Percentiles rank a stretch among this genome's conserved stretches.
These are phyloP conservation scores for Lepidopterella palustris DNA, from an alignment of 495 filamentous ascomycete genomes.

Conservation along the genomic window DNA sequence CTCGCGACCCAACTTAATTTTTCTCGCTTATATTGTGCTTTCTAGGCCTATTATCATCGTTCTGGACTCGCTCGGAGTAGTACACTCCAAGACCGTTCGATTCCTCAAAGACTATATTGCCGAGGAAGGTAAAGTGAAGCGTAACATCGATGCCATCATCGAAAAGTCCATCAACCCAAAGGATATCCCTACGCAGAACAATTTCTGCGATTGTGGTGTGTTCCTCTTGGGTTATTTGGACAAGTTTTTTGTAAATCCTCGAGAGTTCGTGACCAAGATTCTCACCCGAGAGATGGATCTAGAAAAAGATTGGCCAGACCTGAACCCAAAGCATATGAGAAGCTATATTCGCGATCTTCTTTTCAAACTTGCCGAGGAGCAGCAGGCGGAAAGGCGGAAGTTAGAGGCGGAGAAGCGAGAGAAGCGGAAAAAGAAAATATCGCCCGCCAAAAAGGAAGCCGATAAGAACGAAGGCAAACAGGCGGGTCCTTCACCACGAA, in stretches of 20 bases:
- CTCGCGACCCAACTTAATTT: not conserved
- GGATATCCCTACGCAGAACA: conserved; percentile 69
- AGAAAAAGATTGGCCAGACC: conserved; percentile 49
- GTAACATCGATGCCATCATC: conserved; percentile 49
- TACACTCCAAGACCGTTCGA: conserved; percentile 54
- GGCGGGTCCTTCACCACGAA: not conserved
- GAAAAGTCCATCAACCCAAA: conserved; percentile 61
- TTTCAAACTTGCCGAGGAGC: conserved; percentile 2
- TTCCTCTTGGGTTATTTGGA: conserved; percentile 78
- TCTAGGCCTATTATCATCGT: conserved; percentile 68
- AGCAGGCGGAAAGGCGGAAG: conserved; percentile 28
- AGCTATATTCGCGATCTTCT: conserved; percentile 48
- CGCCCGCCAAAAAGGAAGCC: not conserved
- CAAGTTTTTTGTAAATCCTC: conserved; percentile 66
- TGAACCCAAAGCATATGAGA: conserved; percentile 49
- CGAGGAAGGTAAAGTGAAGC: conserved; percentile 65
- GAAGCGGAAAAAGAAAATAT: conserved; percentile 18
- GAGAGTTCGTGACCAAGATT: conserved; percentile 53
- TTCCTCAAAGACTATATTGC: conserved; percentile 71
- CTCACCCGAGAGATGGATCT: conserved; percentile 44
- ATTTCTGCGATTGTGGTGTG: conserved; percentile 83
- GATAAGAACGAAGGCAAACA: not conserved
- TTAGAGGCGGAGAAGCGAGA: conserved; percentile 46
- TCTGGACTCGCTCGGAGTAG: conserved; percentile 70
- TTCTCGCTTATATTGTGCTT: conserved; percentile 15